Base-by-base conservation (phyloP, 805 yeast species). In the Schizosaccharomyces lindneri region DNA sequence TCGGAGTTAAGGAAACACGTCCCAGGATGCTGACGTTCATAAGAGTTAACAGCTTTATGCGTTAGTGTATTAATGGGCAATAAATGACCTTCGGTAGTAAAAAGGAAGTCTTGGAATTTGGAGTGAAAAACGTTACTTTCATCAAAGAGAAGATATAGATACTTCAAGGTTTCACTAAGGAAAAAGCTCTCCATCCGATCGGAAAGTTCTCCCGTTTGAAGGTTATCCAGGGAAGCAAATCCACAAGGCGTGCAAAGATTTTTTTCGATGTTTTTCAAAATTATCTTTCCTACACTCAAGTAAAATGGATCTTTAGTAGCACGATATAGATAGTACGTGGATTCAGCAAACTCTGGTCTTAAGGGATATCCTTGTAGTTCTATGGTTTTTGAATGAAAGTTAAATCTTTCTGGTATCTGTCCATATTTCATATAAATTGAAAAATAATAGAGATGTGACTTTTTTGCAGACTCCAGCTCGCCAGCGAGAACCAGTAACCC, bases 151-250 rank as follows among this genome's bases (percentile, higher is more conserved):
- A 89, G 71, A 67, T 82, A 89, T 15, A 89, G 72, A 68, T 89
- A 89, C 71, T 89, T 89, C 63, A 87, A 74, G 0, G 95, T 85
- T 69, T 89, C 97, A 63, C 95, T 82, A 64, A 89, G 69, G 5
- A 87, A 94, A 74, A 89, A 89, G 5, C 93, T 81, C 68, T 89
- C 97, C 95, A 88, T 88, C 62, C 95, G 74, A 70, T 88, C 82
- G 65, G 86, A 89, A 62, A 72, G 70, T 61, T 73, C 71, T 0
- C 85, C 85, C 0, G 80, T 77, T 21, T 81, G 70, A 0, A 89
- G 74, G 67, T 89, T 84, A 64, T 81, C 83, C 17, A 80, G 69
- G 0, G 95, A 95, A 5, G 85, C 78, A 68, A 85, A 84, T 2
- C 97, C 97, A 74, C 97, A 89, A 1, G 74, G 71, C 0, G 81